Base-by-base conservation (phyloP, 345 rosid species). In the Geranium rotundifolium region DNA sequence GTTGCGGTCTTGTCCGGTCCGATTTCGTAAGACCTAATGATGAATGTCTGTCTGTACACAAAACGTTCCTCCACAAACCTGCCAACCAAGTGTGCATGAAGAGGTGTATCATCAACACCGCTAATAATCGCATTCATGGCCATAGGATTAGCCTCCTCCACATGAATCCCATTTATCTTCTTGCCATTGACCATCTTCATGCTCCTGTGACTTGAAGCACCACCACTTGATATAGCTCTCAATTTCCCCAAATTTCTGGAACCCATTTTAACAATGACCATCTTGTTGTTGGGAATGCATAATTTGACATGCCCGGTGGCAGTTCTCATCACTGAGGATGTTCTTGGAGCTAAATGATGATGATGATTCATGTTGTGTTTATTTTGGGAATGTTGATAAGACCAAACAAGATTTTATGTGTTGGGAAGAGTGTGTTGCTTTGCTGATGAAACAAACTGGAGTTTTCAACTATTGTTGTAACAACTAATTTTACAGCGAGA, bases 1-100 rank as follows among this genome's bases (percentile, higher is more conserved):
- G 92, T 80, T 15, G 92, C 92, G 0, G 85, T 83, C 62, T 84
- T 80, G 69, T 86, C 88, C 0, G 88, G 85, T 31, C 88, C 91
- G 29, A 81, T 81, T 63, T 86, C 91, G 65, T 86, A 86, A 1
- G 89, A 86, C 70, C 92, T 68, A 30, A 86, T 81, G 13, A 78
- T 73, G 68, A 86, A 83, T 29, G 78, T 75, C 70, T 86, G 86
- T 34, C 81, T 63, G 56, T 81, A 86, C 16, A 78, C 77, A 61
- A 74, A 65, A 29, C 78, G 77, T 29, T 77, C 85, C 50, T 83
- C 76, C 66, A 83, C 85, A 60, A 85, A 81, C 65, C 79, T 80
- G 13, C 91, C 91, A n/a, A 77, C 57, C 73, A 76, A 62, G 57
- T 59, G 60, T 3, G 76, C 63, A 19, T 68, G 79, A 30, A 65